Conservation (phyloP, 2,329 filamentous ascomycete genomes). For the Exserohilum turcica region DNA sequence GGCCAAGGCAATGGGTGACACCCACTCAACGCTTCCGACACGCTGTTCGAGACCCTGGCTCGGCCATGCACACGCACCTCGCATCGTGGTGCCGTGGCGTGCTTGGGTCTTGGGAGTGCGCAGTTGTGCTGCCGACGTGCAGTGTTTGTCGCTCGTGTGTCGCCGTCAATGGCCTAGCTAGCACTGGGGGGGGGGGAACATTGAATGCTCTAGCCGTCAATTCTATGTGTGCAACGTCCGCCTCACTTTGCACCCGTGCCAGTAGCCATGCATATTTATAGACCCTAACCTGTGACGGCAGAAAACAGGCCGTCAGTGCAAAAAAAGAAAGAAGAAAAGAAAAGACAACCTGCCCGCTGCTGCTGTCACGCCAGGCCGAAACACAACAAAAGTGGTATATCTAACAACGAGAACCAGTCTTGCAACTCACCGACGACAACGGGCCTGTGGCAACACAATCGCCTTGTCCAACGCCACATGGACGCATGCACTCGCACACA, state of each 20-base stretch:
- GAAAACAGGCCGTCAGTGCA: too few relatives aligned
- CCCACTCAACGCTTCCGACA: background rate
- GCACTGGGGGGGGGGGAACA: background rate
- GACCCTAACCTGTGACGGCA: background rate
- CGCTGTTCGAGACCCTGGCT: slow-evolving; percentile 4
- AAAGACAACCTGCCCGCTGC: too few relatives aligned
- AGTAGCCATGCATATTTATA: background rate
- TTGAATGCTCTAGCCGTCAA: slow-evolving; percentile 11
- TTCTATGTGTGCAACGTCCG: slow-evolving; percentile 14
- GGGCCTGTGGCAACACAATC: slow-evolving; percentile 3
- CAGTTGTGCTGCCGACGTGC: slow-evolving; percentile 17
- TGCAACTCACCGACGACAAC: background rate
- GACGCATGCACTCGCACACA: slow-evolving; percentile 37
- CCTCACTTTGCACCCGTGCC: slow-evolving; percentile 26
- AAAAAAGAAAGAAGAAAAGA: background rate
- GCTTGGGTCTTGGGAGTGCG: slow-evolving; percentile 5
- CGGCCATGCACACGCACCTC: slow-evolving; percentile 11
- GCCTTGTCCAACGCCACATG: slow-evolving; percentile 27
- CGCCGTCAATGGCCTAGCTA: slow-evolving; percentile 16
- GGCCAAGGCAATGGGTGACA: too few relatives aligned
- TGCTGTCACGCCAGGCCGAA: too few relatives aligned
- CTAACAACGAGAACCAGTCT: slow-evolving; percentile 6
- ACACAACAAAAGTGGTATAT: slow-evolving; percentile 20
- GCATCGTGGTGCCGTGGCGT: slow-evolving; percentile 5
- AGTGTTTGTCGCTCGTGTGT: slow-evolving; percentile 26